Conservation (phyloP, 306 rosid species). For the Myrica gale region DNA sequence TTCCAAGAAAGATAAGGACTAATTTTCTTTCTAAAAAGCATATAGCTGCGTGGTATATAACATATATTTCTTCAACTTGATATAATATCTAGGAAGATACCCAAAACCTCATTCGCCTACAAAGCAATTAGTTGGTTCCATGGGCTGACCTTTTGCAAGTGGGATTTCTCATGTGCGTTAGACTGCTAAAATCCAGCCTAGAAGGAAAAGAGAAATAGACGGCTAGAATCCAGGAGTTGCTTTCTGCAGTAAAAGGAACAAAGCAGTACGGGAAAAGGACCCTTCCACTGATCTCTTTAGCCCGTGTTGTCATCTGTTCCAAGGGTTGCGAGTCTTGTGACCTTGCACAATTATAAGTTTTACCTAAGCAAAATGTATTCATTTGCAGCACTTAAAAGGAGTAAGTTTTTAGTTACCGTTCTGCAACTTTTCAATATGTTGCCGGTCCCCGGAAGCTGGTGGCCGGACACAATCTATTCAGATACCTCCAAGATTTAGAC, state of each 20-base stretch:
- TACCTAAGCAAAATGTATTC: background rate
- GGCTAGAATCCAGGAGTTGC: constrained; percentile 2
- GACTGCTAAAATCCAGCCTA: too few relatives aligned
- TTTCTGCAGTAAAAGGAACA: background rate
- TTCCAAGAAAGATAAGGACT: constrained; percentile 30
- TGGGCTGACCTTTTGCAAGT: constrained; percentile 13
- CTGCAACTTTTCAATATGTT: background rate
- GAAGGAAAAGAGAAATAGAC: background rate
- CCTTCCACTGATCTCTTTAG: background rate
- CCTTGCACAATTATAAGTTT: background rate
- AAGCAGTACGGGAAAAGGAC: background rate
- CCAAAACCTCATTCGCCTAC: constrained; percentile 20
- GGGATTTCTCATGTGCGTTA: background rate
- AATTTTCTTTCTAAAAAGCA: constrained; percentile 19
- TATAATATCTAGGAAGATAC: constrained; percentile 34
- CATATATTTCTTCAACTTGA: constrained; percentile 30
- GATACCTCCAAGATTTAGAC: background rate
- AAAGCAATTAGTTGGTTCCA: constrained; percentile 32
- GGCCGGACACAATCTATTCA: background rate
- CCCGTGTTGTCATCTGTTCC: background rate
- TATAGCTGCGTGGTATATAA: constrained; percentile 15
- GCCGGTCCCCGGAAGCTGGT: background rate
- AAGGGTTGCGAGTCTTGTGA: background rate
- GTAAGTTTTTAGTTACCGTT: background rate
- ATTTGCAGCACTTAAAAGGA: background rate